These are phyloP conservation scores for Pythium myriotylum DNA, from an alignment of 352 stramenopile species.

Conservation along the genomic window DNA sequence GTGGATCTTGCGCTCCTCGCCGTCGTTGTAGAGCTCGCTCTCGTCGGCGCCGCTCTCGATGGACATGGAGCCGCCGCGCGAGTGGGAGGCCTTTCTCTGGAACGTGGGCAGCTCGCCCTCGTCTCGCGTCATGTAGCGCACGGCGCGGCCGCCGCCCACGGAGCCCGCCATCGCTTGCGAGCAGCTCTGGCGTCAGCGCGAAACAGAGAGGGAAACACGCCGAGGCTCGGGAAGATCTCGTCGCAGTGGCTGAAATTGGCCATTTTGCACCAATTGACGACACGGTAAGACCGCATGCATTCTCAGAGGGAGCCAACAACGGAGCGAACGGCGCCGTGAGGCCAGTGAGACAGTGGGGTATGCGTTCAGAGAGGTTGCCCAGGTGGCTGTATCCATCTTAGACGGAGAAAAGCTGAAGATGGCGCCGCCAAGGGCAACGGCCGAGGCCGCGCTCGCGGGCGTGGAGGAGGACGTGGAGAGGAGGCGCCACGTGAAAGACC, in stretches of 20 bases:
- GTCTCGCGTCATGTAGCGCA: constrained; percentile 26
- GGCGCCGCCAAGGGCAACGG: constrained; percentile 26
- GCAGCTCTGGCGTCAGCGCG: not conserved
- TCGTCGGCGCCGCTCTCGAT: constrained; percentile 29
- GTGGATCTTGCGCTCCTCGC: constrained; percentile 27
- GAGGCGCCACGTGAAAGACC: constrained; percentile 38
- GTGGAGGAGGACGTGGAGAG: constrained; percentile 46
- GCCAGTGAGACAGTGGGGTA: not conserved
- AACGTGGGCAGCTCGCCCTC: constrained; percentile 28
- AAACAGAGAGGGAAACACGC: constrained; percentile 2
- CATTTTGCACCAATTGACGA: constrained; percentile 1
- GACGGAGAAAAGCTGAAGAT: constrained; percentile 10
- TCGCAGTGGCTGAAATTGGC: not conserved
- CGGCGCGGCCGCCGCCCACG: constrained; percentile 6
- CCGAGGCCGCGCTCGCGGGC: constrained; percentile 7
- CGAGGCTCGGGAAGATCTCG: not conserved
- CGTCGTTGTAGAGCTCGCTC: constrained; percentile 19
- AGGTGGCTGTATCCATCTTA: constrained; percentile 12
- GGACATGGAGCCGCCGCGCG: constrained; percentile 25
- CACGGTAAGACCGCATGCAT: not conserved
- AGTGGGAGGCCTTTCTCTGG: constrained; percentile 26
- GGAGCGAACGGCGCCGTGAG: too few species aligned
- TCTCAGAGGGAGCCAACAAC: too few species aligned
- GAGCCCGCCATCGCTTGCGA: constrained; percentile 13
- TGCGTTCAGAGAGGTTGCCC: not conserved